Base-by-base conservation (phyloP, 1,284 basidiomycete genomes). In the Laetiporus sulphureus region DNA sequence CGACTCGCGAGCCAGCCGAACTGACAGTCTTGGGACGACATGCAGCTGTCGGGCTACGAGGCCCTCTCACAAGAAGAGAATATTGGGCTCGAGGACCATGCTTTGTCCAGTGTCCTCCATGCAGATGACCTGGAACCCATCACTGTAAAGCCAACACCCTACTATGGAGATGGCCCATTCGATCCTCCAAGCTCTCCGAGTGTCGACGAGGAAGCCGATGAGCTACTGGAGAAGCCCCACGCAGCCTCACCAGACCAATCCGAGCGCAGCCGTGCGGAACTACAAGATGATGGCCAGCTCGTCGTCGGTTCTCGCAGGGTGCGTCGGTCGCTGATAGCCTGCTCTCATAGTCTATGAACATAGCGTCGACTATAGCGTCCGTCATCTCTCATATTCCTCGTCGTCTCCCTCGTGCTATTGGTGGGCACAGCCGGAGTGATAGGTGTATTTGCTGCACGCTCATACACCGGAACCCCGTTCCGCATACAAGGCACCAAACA, bases 121-220 rank as follows among this genome's bases (percentile, higher is more conserved):
- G 48, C 40, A 3, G 42, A 52, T 12, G 41, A 38, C n/a, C n/a
- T 41, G 19, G 32, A 29, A 13, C 25, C 31, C 11, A 33, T 21
- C n/a, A 33, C 46, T 5, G 39, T 51, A n/a, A 58, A 57, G 45
- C 56, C 58, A 37, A 59, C 47, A 12, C 64, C 69, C 3, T 84
- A 85, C 62, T 85, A 85, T 49, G 79, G 71, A 21, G 82, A 85
- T 19, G 82, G 82, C 0, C 69, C 75, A 0, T 86, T 85, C 51
- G 79, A 84, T 51, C 71, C 79, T 25, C 79, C 83, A 5, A 83
- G 77, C 54, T 84, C 81, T 12, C 76, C 79, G 32, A 80, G 82
- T 18, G 82, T 80, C 42, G 77, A 79, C 32, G 81, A 82, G 19
- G 82, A 80, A 42, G 74, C 75, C 16, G 75, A 77, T 19, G 65